Evolutionary conservation across 2,329 filamentous ascomycete genomes (phyloP).

Genomic region (Colletotrichum camelliae): DNA sequence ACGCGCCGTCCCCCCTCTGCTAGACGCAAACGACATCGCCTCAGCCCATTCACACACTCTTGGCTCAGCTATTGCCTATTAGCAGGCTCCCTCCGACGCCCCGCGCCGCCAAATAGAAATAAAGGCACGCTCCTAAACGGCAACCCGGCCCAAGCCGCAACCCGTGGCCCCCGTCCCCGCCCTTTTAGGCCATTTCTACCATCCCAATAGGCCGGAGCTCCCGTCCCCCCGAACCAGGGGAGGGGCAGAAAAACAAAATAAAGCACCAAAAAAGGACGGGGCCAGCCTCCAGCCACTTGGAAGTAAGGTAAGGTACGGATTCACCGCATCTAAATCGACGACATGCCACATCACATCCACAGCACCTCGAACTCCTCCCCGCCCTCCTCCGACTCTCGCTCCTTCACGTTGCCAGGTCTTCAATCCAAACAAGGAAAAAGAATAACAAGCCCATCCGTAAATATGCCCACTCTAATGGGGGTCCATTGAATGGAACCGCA

Average conservation of each 20-base stretch:
- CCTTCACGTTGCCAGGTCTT: neutral
- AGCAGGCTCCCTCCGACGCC: neutral
- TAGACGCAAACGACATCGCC: neutral
- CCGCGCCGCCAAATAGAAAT: neutral
- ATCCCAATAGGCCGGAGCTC: neutral
- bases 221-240: neutral
- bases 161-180: slow-evolving; percentile 3
- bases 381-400: neutral
- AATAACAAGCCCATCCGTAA: neutral
- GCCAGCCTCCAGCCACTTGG: neutral
- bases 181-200: neutral
- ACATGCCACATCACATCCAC: neutral
- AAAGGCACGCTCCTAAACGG: neutral
- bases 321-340: slow-evolving; percentile 2
- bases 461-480: neutral
- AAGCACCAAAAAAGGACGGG: neutral
- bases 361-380: neutral
- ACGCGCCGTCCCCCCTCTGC: neutral
- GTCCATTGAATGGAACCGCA: neutral
- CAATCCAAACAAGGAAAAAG: neutral
- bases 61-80: neutral
- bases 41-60: neutral
- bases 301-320: neutral
- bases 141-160: slow-evolving; percentile 17
- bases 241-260: neutral